Conservation (phyloP, 306 rosid genomes). For the Acacia melanoxylon region DNA sequence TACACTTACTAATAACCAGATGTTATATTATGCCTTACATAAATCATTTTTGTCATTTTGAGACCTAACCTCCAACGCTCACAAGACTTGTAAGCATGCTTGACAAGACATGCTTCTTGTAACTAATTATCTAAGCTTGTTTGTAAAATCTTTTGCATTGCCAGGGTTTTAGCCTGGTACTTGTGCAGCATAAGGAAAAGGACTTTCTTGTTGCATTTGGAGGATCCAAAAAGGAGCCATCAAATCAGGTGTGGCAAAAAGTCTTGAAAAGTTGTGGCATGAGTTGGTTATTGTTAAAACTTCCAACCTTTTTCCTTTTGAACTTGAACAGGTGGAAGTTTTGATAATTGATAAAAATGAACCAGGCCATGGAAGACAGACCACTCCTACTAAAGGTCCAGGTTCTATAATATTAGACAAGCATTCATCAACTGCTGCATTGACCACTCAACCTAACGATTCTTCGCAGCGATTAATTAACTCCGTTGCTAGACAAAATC, state of each 20-base stretch:
- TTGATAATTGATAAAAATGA: constrained; percentile 71
- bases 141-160: constrained; percentile 17
- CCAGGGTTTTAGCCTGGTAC: constrained; percentile 91
- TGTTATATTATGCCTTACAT: neutral
- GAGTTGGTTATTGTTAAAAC: constrained; percentile 19
- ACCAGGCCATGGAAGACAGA: constrained; percentile 42
- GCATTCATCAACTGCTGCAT: constrained; percentile 44
- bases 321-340: constrained; percentile 73
- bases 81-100: constrained; percentile 4
- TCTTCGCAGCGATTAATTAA: constrained; percentile 54
- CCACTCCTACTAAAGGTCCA: constrained; percentile 48
- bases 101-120: constrained; percentile 17
- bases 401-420: constrained; percentile 49
- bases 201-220: constrained; percentile 97
- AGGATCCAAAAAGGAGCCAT: constrained; percentile 88
- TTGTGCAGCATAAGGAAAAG: constrained; percentile 78
- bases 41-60: neutral
- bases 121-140: constrained; percentile 22
- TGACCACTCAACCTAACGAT: constrained; percentile 56
- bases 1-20: neutral
- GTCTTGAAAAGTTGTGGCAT: neutral
- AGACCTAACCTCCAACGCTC: neutral
- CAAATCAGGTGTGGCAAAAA: constrained; percentile 74
- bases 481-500: constrained; percentile 55
- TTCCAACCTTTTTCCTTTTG: neutral